These are phyloP conservation scores for Glycine soja DNA, from an alignment of 306 rosid genomes.

Conservation along the genomic window DNA sequence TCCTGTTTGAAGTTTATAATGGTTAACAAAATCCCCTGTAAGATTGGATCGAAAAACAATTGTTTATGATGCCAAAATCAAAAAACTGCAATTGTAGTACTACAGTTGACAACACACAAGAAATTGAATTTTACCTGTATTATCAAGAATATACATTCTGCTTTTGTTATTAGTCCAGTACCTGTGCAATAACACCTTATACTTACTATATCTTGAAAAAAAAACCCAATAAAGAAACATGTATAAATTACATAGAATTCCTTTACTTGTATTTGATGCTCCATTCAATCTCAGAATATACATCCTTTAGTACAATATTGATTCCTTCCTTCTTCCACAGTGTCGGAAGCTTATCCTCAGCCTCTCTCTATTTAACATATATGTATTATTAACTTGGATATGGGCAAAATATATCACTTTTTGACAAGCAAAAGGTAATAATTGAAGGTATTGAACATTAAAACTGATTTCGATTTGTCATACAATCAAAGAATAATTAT, in stretches of 20 bases:
- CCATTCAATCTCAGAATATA: conserved; percentile 55
- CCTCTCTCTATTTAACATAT: conserved; percentile 56
- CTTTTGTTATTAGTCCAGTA: conserved; percentile 70
- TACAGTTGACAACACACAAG: neutral
- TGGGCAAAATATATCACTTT: neutral
- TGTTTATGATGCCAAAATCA: neutral
- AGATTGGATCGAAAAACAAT: conserved; percentile 17
- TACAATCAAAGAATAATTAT: too few relatives aligned
- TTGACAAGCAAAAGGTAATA: neutral
- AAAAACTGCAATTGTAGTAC: neutral
- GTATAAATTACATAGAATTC: neutral
- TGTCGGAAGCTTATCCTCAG: conserved; percentile 44
- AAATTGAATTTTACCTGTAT: conserved; percentile 54
- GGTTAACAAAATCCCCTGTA: conserved; percentile 62
- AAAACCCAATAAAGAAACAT: neutral
- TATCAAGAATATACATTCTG: conserved; percentile 75
- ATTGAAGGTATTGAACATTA: neutral
- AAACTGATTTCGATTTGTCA: too few relatives aligned
- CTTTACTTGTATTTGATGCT: conserved; percentile 56
- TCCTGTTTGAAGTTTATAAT: conserved; percentile 56
- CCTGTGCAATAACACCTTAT: conserved; percentile 42
- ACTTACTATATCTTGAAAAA: neutral
- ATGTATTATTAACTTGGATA: neutral
- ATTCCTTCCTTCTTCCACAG: conserved; percentile 54
- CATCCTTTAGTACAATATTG: conserved; percentile 55